Evolutionary conservation across 495 filamentous ascomycete genomes (phyloP).

Genomic region (Penicilliopsis zonata): DNA sequence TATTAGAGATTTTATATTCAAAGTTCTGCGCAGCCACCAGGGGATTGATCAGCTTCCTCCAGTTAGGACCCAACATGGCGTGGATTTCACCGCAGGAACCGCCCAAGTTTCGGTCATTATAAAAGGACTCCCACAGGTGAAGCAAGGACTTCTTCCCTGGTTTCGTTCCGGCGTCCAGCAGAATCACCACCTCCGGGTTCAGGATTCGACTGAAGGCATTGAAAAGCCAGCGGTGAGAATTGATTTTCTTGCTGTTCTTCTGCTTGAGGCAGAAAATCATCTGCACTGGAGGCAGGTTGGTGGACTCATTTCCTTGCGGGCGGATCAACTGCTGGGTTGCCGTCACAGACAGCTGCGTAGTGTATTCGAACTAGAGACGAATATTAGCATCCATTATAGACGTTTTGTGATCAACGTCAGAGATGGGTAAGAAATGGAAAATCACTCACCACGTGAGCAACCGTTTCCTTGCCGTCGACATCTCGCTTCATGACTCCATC

Average conservation of each 20-base stretch:
- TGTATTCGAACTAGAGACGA: constrained; percentile 88
- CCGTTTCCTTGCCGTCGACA: constrained; percentile 91
- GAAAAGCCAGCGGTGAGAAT: constrained; percentile 97
- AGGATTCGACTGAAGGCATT: constrained; percentile 93
- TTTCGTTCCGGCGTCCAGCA: constrained; percentile 95
- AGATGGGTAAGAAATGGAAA: constrained; percentile 1
- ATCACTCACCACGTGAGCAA: constrained; percentile 76
- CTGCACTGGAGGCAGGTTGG: constrained; percentile 85
- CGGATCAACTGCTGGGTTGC: constrained; percentile 92
- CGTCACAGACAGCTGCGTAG: constrained; percentile 95
- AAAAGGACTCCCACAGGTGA: constrained; percentile 93
- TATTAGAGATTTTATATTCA: constrained; percentile 99
- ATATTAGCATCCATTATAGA: background rate
- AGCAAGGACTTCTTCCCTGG: constrained; percentile 84
- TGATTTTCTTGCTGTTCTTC: constrained; percentile 99
- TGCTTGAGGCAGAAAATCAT: constrained; percentile 99
- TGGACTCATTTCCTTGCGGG: constrained; percentile 74
- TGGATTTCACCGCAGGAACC: constrained; percentile 99
- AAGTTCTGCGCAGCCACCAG: constrained; percentile 95
- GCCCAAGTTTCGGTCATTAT: constrained; percentile 96
- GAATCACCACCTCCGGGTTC: constrained; percentile 92
- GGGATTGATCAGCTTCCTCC: constrained; percentile 86
- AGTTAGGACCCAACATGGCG: constrained; percentile 89
- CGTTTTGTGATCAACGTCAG: background rate
- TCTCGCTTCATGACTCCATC: constrained; percentile 98